phyloP scores from a whole-genome alignment of 169 alveolate species.

The Babesia bovis region DNA sequence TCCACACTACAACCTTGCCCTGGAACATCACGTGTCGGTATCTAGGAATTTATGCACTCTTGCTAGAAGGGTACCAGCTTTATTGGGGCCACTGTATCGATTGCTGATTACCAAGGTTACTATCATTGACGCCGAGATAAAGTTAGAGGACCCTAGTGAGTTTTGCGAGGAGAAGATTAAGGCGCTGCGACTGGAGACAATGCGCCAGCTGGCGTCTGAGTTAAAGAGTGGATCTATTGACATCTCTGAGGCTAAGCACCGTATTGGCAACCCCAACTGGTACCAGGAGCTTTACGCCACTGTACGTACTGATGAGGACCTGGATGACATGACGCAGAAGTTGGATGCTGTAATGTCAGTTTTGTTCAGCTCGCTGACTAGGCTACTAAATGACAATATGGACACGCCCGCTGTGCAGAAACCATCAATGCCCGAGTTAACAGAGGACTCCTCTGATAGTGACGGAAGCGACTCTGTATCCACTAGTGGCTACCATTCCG shows the following conservation, averaged over 20 bases:
- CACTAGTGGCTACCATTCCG: not conserved
- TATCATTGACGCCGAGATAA: slow-evolving; percentile 63
- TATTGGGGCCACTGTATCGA: slow-evolving; percentile 34
- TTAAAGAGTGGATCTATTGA: slow-evolving; percentile 31
- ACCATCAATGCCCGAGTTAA: not conserved
- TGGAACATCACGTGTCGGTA: slow-evolving; percentile 55
- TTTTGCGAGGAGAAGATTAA: slow-evolving; percentile 44
- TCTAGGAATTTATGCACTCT: slow-evolving; percentile 29
- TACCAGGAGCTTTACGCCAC: slow-evolving; percentile 49
- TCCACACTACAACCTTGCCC: slow-evolving; percentile 60
- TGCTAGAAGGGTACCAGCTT: slow-evolving; percentile 10
- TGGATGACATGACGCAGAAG: slow-evolving; percentile 70
- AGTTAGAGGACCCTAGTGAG: slow-evolving; percentile 27
- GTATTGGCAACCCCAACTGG: slow-evolving; percentile 61
- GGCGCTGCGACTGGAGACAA: slow-evolving; percentile 16
- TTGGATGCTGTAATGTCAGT: slow-evolving; percentile 61
- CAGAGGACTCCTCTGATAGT: slow-evolving; percentile 1
- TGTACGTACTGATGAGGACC: slow-evolving; percentile 71
- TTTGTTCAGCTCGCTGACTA: slow-evolving; percentile 22
- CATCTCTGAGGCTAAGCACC: slow-evolving; percentile 16
- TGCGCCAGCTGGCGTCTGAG: slow-evolving; percentile 37
- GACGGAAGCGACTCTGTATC: not conserved
- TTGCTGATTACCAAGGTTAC: slow-evolving; percentile 54
- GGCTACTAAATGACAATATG: not conserved
- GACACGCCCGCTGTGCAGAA: not conserved